Base-by-base conservation (phyloP, 148 eudicot species). In the Vaccinium corymbosum region DNA sequence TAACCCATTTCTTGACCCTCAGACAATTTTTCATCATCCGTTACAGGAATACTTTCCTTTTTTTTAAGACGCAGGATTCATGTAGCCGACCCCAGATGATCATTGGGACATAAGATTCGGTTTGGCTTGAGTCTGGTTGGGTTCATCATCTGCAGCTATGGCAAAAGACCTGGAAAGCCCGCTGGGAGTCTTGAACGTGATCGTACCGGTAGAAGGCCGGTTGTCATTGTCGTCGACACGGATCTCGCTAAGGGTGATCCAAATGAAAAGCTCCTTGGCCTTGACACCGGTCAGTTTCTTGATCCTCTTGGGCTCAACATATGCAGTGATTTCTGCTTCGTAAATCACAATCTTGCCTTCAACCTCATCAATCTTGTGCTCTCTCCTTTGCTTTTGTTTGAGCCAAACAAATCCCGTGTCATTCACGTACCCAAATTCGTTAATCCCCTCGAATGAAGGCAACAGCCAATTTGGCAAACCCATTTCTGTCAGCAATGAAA, bases 131-230 rank as follows among this genome's bases (percentile, higher is more conserved):
- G 66, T 19, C 20, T 20, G 66, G 25, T 19, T 61, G n/a, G 66
- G 25, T 66, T 66, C 72, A 66, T 25, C 72, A 9, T 66, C 72
- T 7, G 22, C 22, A 2, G 77, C 42, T 7, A 73, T 42, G 48
- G 80, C 80, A 25, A 77, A 77, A 52, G 80, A 77, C 80, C 35
- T 77, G 7, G 80, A 77, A 25, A 77, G n/a, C 11, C 80, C 80
- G 38, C 59, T 51, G 7, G 80, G 80, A 48, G 80, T 77, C 80
- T 77, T 77, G 80, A 77, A 77, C 42, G 80, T 77, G 80, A 77
- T 77, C 16, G 42, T 77, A 42, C 38, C 80, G 0, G 80, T 13
- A 52, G 59, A 51, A 52, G 80, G 59, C 38, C 29, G 7, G 38
- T 25, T 14, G 6, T 51, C 61, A 1, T 51, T n/a, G 59, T 25